Evolutionary conservation across 768 basidiomycete genomes (phyloP).

Genomic region (Chiua virens): DNA sequence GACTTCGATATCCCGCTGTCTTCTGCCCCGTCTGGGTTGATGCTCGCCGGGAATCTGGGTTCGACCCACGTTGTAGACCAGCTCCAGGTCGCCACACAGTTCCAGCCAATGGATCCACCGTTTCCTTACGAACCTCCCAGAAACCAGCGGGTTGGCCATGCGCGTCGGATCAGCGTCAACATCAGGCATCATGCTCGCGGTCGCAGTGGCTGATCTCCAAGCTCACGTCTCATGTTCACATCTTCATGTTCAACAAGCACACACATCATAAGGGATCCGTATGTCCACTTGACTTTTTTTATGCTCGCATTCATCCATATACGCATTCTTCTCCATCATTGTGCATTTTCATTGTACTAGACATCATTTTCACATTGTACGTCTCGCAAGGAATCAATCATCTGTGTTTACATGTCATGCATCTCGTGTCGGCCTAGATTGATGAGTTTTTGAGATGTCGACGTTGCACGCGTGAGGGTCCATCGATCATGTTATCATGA

Average conservation of each 20-base stretch:
- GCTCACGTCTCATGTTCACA: background rate
- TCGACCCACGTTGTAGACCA: background rate
- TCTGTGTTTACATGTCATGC: background rate
- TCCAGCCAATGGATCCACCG: constrained; percentile 4
- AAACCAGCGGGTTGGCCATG: constrained; percentile 36
- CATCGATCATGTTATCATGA: too few relatives aligned
- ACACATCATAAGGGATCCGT: too few relatives aligned
- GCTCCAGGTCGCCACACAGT: background rate
- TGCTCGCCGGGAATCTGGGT: background rate
- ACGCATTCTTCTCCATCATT: background rate
- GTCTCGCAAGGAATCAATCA: background rate
- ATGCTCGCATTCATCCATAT: too few relatives aligned
- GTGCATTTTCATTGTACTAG: background rate
- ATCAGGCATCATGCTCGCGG: constrained; percentile 28
- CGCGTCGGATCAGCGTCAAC: constrained; percentile 39
- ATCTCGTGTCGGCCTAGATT: background rate
- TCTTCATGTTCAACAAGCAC: background rate
- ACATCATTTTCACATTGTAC: background rate
- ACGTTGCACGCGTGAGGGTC: too few relatives aligned
- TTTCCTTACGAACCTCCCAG: constrained; percentile 36
- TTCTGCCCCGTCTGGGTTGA: background rate
- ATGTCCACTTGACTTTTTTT: background rate
- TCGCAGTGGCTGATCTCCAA: constrained; percentile 6
- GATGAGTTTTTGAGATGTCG: too few relatives aligned
- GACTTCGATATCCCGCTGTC: constrained; percentile 4